These are phyloP conservation scores for Choiromyces venosus DNA, from an alignment of 495 filamentous ascomycete genomes.

Conservation along the genomic window DNA sequence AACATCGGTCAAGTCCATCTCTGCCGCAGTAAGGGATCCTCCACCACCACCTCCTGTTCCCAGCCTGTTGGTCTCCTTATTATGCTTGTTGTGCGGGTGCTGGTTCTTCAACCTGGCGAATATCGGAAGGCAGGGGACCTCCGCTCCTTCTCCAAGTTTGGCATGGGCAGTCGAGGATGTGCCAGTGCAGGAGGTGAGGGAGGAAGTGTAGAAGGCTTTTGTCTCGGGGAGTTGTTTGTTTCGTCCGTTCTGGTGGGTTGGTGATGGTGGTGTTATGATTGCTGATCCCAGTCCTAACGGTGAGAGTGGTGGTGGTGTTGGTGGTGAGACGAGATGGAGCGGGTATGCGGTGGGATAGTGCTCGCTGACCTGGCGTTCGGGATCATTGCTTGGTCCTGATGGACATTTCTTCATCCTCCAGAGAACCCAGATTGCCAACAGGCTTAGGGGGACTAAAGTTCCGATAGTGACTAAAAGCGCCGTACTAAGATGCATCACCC, in stretches of 20 bases:
- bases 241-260: neutral
- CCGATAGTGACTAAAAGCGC: neutral
- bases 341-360: neutral
- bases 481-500: neutral
- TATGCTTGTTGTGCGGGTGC: no score
- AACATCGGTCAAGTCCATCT: no score
- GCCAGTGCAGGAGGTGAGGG: neutral
- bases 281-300: neutral
- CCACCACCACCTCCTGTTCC: no score
- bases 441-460: neutral
- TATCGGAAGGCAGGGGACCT: no score
- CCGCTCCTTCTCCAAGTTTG: neutral
- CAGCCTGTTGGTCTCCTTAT: no score
- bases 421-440: neutral
- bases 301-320: neutral
- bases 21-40: no score
- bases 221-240: neutral
- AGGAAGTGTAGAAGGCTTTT: neutral
- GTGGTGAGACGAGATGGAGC: neutral
- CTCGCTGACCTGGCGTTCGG: neutral
- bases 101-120: no score
- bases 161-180: neutral
- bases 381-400: neutral
- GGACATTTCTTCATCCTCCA: neutral
- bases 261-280: neutral